Evolutionary conservation across 768 basidiomycete species (phyloP), one percentile per base, ranked within the genome.

Genomic region (Auriscalpium orientale): DNA sequence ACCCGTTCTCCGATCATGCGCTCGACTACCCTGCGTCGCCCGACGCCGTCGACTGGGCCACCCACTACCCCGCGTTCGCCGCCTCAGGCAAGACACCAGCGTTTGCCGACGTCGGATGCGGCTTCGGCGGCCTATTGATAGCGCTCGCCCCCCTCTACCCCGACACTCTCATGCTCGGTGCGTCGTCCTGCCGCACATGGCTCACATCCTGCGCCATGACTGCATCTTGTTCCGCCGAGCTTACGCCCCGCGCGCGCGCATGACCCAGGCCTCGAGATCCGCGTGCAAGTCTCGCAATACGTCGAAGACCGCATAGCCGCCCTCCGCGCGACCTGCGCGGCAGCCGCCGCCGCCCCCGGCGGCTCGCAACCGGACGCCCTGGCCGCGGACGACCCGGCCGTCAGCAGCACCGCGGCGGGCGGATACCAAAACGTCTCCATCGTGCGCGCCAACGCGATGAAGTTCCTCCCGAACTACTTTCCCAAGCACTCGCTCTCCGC

Each of bases 391-490:
- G 59, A 70, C 7, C 58, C 55, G 45, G 53, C 68, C 34, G 64
- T 68, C 9, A 44, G 68, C 18, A 35, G 51, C 12, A 43, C 64
- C 46, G 3, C 54, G 9, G 66, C 74, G 1, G 72, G 78, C 2
- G 78, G 81, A 45, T 93, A 84, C 70, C 83, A 91, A 63, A 98
- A 98, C 69, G 82, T 97, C 54, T 93, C 92, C 37, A 83, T 98
- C 60, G 88, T 97, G 60, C 86, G 97, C 50, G 95, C 91, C 13
- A 99, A 99, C 68, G 89, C 93, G 48, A 98, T 98, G 95, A 98
- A 98, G 73, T 98, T 98, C 70, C 78, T 98, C 54, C 90, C 95
- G 7, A 98, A 98, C 71, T 98, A 93, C 71, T 97, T 99, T 70
- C 67, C 79, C 21, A 94, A 95, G 67, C 85, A 85, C 56, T 95